These are phyloP conservation scores for Trifolium subterraneum DNA, from an alignment of 306 rosid genomes.

Conservation along the genomic window DNA sequence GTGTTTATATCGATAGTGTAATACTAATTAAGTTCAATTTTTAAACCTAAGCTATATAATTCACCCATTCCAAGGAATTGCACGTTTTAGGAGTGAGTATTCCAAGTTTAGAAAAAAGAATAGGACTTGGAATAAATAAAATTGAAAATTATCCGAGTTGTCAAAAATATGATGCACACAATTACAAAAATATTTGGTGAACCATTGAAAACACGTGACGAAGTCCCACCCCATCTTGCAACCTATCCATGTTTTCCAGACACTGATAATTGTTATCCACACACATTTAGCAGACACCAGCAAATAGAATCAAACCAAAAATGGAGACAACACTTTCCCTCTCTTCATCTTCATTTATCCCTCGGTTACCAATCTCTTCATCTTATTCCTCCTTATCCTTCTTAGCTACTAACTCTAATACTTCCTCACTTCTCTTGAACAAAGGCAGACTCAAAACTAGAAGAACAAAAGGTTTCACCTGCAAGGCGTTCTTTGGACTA, in stretches of 20 bases:
- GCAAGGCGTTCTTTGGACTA: constrained; percentile 81
- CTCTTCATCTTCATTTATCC: constrained; percentile 43
- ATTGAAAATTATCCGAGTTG: background rate
- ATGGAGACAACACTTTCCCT: constrained; percentile 62
- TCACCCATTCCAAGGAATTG: background rate
- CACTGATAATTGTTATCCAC: constrained; percentile 6
- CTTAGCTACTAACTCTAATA: constrained; percentile 44
- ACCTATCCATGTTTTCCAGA: background rate
- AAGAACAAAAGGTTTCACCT: constrained; percentile 55
- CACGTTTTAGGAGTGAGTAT: too few species aligned
- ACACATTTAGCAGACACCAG: constrained; percentile 2
- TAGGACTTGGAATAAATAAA: background rate
- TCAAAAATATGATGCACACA: background rate
- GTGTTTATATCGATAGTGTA: too few species aligned
- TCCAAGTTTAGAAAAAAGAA: background rate
- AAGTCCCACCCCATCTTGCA: constrained; percentile 24
- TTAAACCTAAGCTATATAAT: background rate
- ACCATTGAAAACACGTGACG: background rate
- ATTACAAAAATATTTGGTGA: background rate
- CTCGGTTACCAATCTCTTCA: constrained; percentile 34
- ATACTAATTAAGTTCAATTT: background rate
- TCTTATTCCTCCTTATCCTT: constrained; percentile 47
- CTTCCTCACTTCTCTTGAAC: constrained; percentile 33
- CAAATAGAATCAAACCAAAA: background rate
- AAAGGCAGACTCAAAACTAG: constrained; percentile 45